Percentiles rank a stretch among this genome's conserved stretches.
Evolutionary conservation across 495 filamentous ascomycete genomes (phyloP).

Genomic region (Opeltia flavorubescens): DNA sequence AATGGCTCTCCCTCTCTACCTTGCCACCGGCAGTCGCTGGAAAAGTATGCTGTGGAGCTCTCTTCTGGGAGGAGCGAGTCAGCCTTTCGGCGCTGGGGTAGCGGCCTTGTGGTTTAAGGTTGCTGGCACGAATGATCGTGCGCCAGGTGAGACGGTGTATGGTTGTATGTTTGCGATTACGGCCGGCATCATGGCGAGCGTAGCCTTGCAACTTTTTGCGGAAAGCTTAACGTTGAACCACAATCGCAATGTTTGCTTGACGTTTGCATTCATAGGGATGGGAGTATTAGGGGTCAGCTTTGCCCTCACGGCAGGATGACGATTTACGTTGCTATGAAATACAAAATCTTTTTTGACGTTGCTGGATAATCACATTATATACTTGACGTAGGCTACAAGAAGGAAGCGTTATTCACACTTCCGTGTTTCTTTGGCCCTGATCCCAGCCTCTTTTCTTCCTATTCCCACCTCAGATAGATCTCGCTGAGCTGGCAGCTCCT

Average conservation of each 20-base stretch:
- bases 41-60: slow-evolving; percentile 76
- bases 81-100: slow-evolving; percentile 72
- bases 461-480: too few species aligned
- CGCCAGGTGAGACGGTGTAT: slow-evolving; percentile 49
- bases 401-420: too few species aligned
- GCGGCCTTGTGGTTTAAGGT: slow-evolving; percentile 70
- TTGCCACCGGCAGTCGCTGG: slow-evolving; percentile 61
- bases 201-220: slow-evolving; percentile 76
- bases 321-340: too few species aligned
- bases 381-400: too few species aligned
- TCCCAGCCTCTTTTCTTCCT: too few species aligned
- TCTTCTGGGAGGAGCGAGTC: slow-evolving; percentile 69
- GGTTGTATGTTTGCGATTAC: slow-evolving; percentile 81
- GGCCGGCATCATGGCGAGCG: slow-evolving; percentile 87
- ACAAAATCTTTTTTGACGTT: background rate
- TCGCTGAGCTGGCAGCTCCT: too few species aligned
- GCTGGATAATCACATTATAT: too few species aligned
- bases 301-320: slow-evolving; percentile 52
- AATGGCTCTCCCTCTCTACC: slow-evolving; percentile 80
- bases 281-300: slow-evolving; percentile 72
- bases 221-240: slow-evolving; percentile 76
- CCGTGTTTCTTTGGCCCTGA: too few species aligned
- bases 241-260: slow-evolving; percentile 61
- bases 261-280: slow-evolving; percentile 84
- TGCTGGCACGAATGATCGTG: slow-evolving; percentile 24